These are phyloP conservation scores for Wallacemonas sp. DNA, from an alignment of 208 protist genomes.

Conservation along the genomic window DNA sequence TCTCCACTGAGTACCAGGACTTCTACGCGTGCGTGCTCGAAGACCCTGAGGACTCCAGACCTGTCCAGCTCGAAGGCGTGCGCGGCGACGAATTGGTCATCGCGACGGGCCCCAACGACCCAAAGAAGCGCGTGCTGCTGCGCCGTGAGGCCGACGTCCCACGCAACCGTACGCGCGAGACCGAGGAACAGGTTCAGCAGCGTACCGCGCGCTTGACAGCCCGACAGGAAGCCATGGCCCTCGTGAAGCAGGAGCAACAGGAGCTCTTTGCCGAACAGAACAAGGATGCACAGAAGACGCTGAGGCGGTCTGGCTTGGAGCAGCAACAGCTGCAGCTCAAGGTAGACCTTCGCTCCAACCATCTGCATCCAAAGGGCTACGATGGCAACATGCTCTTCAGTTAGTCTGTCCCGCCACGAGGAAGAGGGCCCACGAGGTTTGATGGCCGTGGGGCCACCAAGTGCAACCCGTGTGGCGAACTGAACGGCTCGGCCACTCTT, in stretches of 20 bases:
- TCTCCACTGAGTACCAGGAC: conserved; percentile 80
- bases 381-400: conserved; percentile 76
- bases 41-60: conserved; percentile 37
- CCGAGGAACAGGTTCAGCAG: conserved; percentile 46
- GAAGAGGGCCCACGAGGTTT: too few species aligned
- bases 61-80: conserved; percentile 45
- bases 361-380: conserved; percentile 89
- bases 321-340: conserved; percentile 57
- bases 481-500: too few species aligned
- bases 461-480: too few species aligned
- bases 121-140: conserved; percentile 37
- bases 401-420: too few species aligned
- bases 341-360: conserved; percentile 74
- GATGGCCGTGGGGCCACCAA: too few species aligned
- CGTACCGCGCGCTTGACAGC: conserved; percentile 55
- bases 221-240: conserved; percentile 52
- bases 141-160: conserved; percentile 74
- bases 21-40: conserved; percentile 77
- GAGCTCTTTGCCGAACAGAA: conserved; percentile 55
- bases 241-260: conserved; percentile 61
- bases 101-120: conserved; percentile 7
- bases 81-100: conserved; percentile 45
- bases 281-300: conserved; percentile 34
- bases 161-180: conserved; percentile 54
- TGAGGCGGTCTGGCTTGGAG: conserved; percentile 39